Evolutionary conservation across 768 basidiomycete species (phyloP), one percentile per base, ranked within the genome.

Genomic region (Hemileccinum impolitum): DNA sequence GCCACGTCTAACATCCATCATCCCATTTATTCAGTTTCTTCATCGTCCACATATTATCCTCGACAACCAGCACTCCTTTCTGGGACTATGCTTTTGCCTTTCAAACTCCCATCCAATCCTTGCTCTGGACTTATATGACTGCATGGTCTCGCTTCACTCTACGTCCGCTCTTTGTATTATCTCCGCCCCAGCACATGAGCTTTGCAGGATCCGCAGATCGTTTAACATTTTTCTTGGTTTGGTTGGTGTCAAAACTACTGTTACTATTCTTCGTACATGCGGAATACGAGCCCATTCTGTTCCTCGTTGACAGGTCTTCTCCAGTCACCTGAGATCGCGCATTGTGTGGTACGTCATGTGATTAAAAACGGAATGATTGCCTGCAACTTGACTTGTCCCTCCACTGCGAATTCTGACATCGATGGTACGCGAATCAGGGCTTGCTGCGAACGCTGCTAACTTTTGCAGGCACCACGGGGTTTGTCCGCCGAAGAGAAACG

Each of bases 401-500:
- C 4, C 32, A n/a, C 48, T 25, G 3, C 28, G 15, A 39, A 45
- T 12, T 17, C 21, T 18, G 28, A 50, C 50, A 52, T 13, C 43
- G 12, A 63, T 65, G 60, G 63, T 57, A 43, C 42, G 60, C 25
- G 42, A 43, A 42, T n/a, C 11, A 15, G 19, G n/a, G 11, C 15
- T 35, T 17, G 9, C 37, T 17, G n/a, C 14, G 32, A 26, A 32
- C 10, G 13, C 18, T 39, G 14, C 43, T 44, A 9, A 63, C 30
- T n/a, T 38, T 35, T 35, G 19, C 38, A 85, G 87, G 85, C 87
- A 47, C 85, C 87, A 28, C 77, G 89, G 70, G 93, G 94, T 59
- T 74, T 97, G 31, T 93, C 90, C 19, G 80, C 77, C 6, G 91
- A 94, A 59, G 94, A 96, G 68, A 96, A 97, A 70, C 85, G 89